phyloP scores from a whole-genome alignment of 1,284 basidiomycete genomes.

The Microbotryum lychnidis-dioicae region DNA sequence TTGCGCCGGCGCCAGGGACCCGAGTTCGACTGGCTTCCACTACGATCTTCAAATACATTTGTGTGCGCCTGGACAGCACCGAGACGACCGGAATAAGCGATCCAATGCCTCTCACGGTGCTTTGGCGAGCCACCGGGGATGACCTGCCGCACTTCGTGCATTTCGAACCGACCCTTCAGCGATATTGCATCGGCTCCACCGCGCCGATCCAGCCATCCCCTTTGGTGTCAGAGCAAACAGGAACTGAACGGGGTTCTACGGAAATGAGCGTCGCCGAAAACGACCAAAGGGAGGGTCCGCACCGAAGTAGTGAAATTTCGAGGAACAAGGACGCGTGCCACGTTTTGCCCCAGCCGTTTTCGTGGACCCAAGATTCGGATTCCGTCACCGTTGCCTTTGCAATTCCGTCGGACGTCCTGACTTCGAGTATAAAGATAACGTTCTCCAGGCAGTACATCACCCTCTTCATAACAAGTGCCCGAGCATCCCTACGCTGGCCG shows the following conservation, averaged over 20 bases:
- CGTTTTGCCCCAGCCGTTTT: slow-evolving; percentile 54
- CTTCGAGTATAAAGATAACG: slow-evolving; percentile 55
- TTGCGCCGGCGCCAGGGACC: not conserved
- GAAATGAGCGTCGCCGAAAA: too few species aligned
- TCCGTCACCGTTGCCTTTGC: slow-evolving; percentile 73
- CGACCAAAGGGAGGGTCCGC: slow-evolving; percentile 38
- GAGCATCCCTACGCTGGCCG: slow-evolving; percentile 25
- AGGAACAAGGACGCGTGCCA: slow-evolving; percentile 47
- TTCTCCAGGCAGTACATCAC: slow-evolving; percentile 59
- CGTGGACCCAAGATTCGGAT: slow-evolving; percentile 81
- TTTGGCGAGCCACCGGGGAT: slow-evolving; percentile 60
- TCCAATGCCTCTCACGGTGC: slow-evolving; percentile 41
- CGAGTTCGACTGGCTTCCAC: slow-evolving; percentile 10
- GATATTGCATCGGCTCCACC: slow-evolving; percentile 54
- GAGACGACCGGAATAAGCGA: slow-evolving; percentile 38
- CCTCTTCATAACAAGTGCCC: slow-evolving; percentile 46
- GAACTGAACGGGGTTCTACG: too few species aligned
- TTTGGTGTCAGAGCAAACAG: too few species aligned
- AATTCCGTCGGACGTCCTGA: slow-evolving; percentile 60
- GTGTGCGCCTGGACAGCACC: not conserved
- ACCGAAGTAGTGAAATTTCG: slow-evolving; percentile 61
- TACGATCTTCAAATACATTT: slow-evolving; percentile 14
- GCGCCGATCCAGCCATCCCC: slow-evolving; percentile 44
- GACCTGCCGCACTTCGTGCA: slow-evolving; percentile 60
- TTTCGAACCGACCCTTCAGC: slow-evolving; percentile 46